Evolutionary conservation across 495 filamentous ascomycete species (phyloP).

Genomic region (Acidomyces sp.): DNA sequence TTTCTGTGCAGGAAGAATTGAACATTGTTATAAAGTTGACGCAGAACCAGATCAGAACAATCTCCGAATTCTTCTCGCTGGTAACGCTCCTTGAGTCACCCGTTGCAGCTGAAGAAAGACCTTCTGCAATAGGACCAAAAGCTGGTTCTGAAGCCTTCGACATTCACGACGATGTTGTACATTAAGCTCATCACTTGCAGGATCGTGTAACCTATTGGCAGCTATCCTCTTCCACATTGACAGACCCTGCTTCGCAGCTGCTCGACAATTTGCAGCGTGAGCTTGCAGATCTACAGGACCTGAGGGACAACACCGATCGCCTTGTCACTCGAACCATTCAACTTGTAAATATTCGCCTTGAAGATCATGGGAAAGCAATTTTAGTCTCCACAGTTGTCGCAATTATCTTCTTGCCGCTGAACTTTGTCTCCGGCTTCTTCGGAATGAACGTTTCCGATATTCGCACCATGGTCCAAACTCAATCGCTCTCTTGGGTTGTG

Average conservation of each 20-base stretch:
- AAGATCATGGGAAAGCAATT: constrained; percentile 33
- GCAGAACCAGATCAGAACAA: constrained; percentile 29
- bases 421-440: constrained; percentile 30
- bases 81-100: too few species aligned
- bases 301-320: constrained; percentile 30
- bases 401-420: constrained; percentile 31
- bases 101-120: too few species aligned
- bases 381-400: constrained; percentile 33
- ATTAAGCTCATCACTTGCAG: too few species aligned
- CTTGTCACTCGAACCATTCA: constrained; percentile 31
- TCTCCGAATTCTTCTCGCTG: constrained; percentile 21
- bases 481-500: constrained; percentile 31
- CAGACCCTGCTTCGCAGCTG: constrained; percentile 25
- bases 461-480: constrained; percentile 26
- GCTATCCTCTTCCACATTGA: constrained; percentile 21
- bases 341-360: constrained; percentile 32
- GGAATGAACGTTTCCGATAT: constrained; percentile 35
- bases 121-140: too few species aligned
- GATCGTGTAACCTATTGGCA: constrained; percentile 14
- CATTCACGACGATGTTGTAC: neutral
- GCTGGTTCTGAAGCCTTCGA: neutral
- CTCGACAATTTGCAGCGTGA: constrained; percentile 29
- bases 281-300: constrained; percentile 26
- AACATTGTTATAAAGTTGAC: constrained; percentile 31
- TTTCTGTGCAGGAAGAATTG: constrained; percentile 31